These are phyloP conservation scores for Neoboletus subvelutipes DNA, from an alignment of 768 basidiomycete species.

Conservation along the genomic window DNA sequence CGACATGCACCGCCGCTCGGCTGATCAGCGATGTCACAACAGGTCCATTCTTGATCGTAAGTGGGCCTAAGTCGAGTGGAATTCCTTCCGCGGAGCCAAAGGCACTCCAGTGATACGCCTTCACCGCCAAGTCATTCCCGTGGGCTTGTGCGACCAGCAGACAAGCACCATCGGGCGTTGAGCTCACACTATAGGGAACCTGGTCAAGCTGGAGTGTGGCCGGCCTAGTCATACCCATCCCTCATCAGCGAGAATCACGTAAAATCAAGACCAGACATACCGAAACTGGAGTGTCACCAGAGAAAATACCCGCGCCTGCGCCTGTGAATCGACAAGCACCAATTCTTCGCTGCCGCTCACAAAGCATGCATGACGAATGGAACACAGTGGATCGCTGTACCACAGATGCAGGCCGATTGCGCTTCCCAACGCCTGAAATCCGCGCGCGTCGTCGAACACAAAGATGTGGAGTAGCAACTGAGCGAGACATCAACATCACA, in stretches of 20 bases:
- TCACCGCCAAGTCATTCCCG: slow-evolving; percentile 22
- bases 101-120: slow-evolving; percentile 54
- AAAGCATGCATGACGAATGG: neutral
- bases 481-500: neutral
- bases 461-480: neutral
- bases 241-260: neutral
- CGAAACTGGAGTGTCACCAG: neutral
- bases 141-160: slow-evolving; percentile 37
- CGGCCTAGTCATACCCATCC: neutral
- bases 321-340: neutral
- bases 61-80: slow-evolving; percentile 31
- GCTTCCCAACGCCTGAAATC: neutral
- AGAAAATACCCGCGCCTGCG: neutral
- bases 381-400: neutral
- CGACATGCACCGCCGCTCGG: slow-evolving; percentile 42
- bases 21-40: slow-evolving; percentile 46
- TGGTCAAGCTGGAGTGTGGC: neutral
- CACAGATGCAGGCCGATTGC: neutral
- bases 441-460: neutral
- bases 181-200: slow-evolving; percentile 33
- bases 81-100: slow-evolving; percentile 54
- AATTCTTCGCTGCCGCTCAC: neutral
- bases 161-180: slow-evolving; percentile 57
- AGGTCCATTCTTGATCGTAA: slow-evolving; percentile 22
- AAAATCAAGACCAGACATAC: neutral